These are phyloP conservation scores for Trifolium dubium DNA, from an alignment of 306 rosid genomes.

Conservation along the genomic window DNA sequence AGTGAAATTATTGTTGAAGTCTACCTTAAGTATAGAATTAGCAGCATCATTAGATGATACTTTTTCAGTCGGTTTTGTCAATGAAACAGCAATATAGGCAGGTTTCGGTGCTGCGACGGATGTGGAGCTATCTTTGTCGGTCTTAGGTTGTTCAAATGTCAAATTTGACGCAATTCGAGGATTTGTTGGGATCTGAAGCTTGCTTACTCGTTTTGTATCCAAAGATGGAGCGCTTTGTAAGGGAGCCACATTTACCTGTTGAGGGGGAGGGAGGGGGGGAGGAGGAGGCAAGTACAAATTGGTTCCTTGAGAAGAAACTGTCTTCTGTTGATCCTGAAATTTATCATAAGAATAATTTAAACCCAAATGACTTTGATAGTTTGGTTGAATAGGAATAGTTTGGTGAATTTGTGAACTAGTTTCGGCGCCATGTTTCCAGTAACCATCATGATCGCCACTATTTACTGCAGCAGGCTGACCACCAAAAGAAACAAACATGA, in stretches of 20 bases:
- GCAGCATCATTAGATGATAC: constrained; percentile 66
- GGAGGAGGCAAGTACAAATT: constrained; percentile 52
- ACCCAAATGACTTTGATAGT: constrained; percentile 83
- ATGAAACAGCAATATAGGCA: constrained; percentile 84
- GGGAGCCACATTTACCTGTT: constrained; percentile 57
- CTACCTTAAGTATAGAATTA: constrained; percentile 82
- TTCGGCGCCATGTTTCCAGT: constrained; percentile 85
- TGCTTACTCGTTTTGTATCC: constrained; percentile 72
- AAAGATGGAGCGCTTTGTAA: constrained; percentile 62
- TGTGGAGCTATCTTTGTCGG: constrained; percentile 68
- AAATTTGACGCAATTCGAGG: constrained; percentile 91
- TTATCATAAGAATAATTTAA: constrained; percentile 82
- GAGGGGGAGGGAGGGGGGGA: constrained; percentile 57
- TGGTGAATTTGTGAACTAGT: constrained; percentile 69
- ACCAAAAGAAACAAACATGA: constrained; percentile 48
- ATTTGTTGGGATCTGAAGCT: constrained; percentile 94
- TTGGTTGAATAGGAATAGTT: constrained; percentile 72
- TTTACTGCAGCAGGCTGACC: constrained; percentile 84
- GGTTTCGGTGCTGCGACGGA: constrained; percentile 61
- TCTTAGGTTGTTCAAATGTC: constrained; percentile 64
- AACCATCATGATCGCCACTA: constrained; percentile 82
- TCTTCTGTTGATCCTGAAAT: constrained; percentile 88
- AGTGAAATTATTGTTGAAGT: constrained; percentile 30
- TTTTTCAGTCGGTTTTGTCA: constrained; percentile 66
- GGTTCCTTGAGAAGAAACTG: constrained; percentile 60